phyloP scores from a whole-genome alignment of 2,329 filamentous ascomycete genomes.

The Simplicillium sp. region DNA sequence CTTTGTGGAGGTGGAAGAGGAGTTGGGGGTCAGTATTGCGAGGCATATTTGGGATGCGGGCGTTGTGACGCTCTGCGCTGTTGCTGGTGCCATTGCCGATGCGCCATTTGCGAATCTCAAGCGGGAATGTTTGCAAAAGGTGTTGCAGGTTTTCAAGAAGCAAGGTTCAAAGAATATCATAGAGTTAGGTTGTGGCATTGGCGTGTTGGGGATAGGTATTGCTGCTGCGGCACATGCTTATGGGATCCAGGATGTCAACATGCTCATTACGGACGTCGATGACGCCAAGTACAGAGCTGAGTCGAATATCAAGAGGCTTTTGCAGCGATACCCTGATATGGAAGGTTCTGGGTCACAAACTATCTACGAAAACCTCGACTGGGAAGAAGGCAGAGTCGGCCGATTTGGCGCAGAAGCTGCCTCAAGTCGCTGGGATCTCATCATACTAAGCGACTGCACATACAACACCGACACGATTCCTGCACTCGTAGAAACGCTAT shows the following conservation, averaged over 20 bases:
- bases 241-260: slow-evolving; percentile 14
- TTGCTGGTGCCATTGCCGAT: slow-evolving; percentile 15
- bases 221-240: slow-evolving; percentile 16
- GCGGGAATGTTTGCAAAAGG: slow-evolving; percentile 9
- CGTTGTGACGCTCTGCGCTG: slow-evolving; percentile 29
- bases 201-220: slow-evolving; percentile 43
- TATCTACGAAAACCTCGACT: slow-evolving; percentile 46
- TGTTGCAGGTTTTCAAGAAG: slow-evolving; percentile 10
- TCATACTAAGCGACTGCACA: slow-evolving; percentile 51
- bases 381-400: slow-evolving; percentile 40
- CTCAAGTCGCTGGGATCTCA: slow-evolving; percentile 38
- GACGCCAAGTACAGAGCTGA: slow-evolving; percentile 41
- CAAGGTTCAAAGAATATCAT: slow-evolving; percentile 29
- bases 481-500: slow-evolving; percentile 42
- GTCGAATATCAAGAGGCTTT: slow-evolving; percentile 23
- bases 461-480: slow-evolving; percentile 50
- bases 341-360: slow-evolving; percentile 5
- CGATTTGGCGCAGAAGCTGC: slow-evolving; percentile 29
- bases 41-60: slow-evolving; percentile 52
- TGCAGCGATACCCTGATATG: slow-evolving; percentile 16
- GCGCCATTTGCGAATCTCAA: not conserved
- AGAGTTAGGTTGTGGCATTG: slow-evolving; percentile 48
- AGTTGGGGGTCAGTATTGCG: slow-evolving; percentile 50
- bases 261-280: slow-evolving; percentile 46
- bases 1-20: slow-evolving; percentile 38